Conservation (phyloP, 2,329 filamentous ascomycete species). For the Phaeophleospora eucalypticola region DNA sequence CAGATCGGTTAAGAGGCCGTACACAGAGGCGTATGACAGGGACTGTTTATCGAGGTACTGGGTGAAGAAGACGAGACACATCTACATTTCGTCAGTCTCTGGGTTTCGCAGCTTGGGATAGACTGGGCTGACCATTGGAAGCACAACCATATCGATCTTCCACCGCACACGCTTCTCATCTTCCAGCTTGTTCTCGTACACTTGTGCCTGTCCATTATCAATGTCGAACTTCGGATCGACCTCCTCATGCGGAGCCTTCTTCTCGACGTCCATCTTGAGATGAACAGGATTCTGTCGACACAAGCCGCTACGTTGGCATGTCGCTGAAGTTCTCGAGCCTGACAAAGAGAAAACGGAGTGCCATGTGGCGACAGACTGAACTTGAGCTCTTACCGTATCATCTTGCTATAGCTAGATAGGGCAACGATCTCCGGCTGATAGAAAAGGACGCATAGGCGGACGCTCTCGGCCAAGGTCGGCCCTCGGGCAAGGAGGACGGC, state of each 20-base stretch:
- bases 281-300: not conserved
- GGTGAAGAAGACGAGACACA: constrained; percentile 29
- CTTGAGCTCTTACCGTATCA: no score
- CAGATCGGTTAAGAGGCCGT: constrained; percentile 47
- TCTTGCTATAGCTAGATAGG: no score
- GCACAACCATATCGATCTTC: constrained; percentile 18
- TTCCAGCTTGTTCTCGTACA: constrained; percentile 1
- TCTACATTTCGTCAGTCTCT: constrained; percentile 10
- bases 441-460: no score
- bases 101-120: not conserved
- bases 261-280: constrained; percentile 4
- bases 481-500: no score
- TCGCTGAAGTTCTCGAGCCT: no score
- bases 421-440: no score
- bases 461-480: no score
- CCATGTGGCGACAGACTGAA: no score
- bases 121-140: constrained; percentile 15
- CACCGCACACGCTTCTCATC: constrained; percentile 15
- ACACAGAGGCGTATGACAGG: constrained; percentile 48
- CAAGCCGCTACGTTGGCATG: no score
- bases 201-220: constrained; percentile 9
- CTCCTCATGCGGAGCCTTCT: constrained; percentile 4
- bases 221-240: constrained; percentile 2
- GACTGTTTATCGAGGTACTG: constrained; percentile 48
- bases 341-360: no score